phyloP scores from a whole-genome alignment of 306 rosid species.

The Oxytropis ochrocephala region DNA sequence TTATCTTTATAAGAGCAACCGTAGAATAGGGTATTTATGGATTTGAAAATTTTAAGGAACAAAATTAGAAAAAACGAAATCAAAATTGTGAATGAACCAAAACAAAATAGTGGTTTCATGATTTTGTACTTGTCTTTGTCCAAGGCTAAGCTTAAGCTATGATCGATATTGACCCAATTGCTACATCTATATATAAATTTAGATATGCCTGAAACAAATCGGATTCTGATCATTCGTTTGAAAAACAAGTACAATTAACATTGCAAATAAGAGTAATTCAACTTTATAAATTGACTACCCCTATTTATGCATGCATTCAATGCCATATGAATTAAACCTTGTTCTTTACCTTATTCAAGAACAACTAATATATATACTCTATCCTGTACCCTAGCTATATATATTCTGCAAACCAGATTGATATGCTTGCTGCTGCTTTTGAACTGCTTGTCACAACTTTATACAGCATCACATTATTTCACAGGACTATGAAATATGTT shows the following conservation, averaged over 20 bases:
- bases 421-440: slow-evolving; percentile 30
- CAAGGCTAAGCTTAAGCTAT: not conserved
- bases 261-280: not conserved
- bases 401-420: slow-evolving; percentile 37
- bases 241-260: not conserved
- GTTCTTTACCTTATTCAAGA: not conserved
- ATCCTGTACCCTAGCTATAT: not conserved
- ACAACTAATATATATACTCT: too few relatives aligned
- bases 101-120: too few relatives aligned
- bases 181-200: too few relatives aligned
- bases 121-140: not conserved
- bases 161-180: not conserved
- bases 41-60: too few relatives aligned
- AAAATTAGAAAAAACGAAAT: too few relatives aligned
- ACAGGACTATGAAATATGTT: slow-evolving; percentile 26
- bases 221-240: not conserved
- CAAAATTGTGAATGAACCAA: too few relatives aligned
- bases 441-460: slow-evolving; percentile 39
- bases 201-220: not conserved
- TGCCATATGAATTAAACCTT: not conserved
- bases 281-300: not conserved
- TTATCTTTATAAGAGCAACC: too few relatives aligned
- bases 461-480: slow-evolving; percentile 29
- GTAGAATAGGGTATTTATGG: too few relatives aligned
- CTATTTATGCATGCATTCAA: not conserved